Conservation (phyloP, 495 filamentous ascomycete genomes). For the Lasiosphaeria ovina region DNA sequence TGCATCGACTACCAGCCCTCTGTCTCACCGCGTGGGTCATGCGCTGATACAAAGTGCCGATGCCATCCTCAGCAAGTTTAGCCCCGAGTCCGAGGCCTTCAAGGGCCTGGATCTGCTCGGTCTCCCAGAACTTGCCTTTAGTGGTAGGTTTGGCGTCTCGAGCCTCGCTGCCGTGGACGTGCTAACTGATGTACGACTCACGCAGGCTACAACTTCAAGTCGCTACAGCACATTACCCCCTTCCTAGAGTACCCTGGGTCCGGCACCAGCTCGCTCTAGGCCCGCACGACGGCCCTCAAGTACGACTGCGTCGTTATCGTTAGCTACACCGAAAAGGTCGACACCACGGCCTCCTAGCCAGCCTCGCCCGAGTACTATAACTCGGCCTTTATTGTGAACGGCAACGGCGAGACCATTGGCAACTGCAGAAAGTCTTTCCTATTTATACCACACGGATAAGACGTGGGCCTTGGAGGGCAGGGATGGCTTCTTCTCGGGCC, state of each 20-base stretch:
- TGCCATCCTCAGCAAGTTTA: slow-evolving; percentile 63
- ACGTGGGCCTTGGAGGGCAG: slow-evolving; percentile 76
- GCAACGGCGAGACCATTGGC: slow-evolving; percentile 64
- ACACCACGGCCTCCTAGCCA: slow-evolving; percentile 45
- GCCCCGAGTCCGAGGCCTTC: slow-evolving; percentile 47
- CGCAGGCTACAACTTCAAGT: slow-evolving; percentile 86
- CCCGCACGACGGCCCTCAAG: slow-evolving; percentile 66
- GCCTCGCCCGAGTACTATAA: slow-evolving; percentile 69
- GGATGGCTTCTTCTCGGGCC: slow-evolving; percentile 57
- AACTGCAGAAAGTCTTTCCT: slow-evolving; percentile 87
- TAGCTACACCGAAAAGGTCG: slow-evolving; percentile 78
- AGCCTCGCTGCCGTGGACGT: no score
- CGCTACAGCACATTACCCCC: slow-evolving; percentile 71
- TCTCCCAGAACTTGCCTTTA: slow-evolving; percentile 86
- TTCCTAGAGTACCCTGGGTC: slow-evolving; percentile 73
- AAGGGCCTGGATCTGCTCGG: slow-evolving; percentile 69
- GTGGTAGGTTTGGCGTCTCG: slow-evolving; percentile 67
- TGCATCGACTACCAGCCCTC: no score
- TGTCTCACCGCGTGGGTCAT: no score
- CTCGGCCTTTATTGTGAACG: slow-evolving; percentile 72
- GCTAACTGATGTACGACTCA: background rate
- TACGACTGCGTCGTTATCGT: slow-evolving; percentile 78
- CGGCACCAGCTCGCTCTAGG: slow-evolving; percentile 80
- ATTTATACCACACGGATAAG: slow-evolving; percentile 72
- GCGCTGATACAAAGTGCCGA: slow-evolving; percentile 51